These are phyloP conservation scores for Strobilomyces confusus DNA, from an alignment of 768 basidiomycete species.

Conservation along the genomic window DNA sequence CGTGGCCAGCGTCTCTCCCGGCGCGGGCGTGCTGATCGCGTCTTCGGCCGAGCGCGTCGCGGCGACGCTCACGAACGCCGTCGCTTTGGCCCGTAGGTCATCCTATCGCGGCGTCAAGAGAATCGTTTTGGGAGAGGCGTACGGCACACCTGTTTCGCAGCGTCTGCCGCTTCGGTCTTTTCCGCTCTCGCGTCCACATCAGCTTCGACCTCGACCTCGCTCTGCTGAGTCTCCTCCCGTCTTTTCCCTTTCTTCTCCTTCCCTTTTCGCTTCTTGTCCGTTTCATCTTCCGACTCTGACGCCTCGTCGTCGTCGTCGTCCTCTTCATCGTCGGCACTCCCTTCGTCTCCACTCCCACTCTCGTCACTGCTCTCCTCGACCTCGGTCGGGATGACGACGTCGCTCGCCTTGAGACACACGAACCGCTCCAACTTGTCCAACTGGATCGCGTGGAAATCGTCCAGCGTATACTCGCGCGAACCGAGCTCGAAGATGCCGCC, in stretches of 20 bases:
- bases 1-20: slow-evolving; percentile 77
- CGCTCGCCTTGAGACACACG: slow-evolving; percentile 66
- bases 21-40: slow-evolving; percentile 70
- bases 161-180: background rate
- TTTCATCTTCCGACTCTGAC: slow-evolving; percentile 11
- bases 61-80: slow-evolving; percentile 60
- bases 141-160: no score
- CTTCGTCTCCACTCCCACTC: slow-evolving; percentile 57
- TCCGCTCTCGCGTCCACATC: background rate
- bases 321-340: slow-evolving; percentile 52
- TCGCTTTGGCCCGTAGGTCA: no score
- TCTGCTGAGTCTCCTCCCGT: slow-evolving; percentile 25
- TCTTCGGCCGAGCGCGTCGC: slow-evolving; percentile 62
- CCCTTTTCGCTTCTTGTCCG: background rate
- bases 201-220: slow-evolving; percentile 20
- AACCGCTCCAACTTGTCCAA: slow-evolving; percentile 84
- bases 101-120: no score
- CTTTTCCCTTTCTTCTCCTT: slow-evolving; percentile 10
- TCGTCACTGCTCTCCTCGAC: slow-evolving; percentile 61
- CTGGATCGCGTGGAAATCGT: slow-evolving; percentile 79
- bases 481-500: slow-evolving; percentile 87
- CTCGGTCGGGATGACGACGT: slow-evolving; percentile 55
- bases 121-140: no score
- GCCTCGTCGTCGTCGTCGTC: slow-evolving; percentile 30
- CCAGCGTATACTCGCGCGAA: slow-evolving; percentile 80